Evolutionary conservation across 805 yeast genomes (phyloP), one percentile per base, ranked within the genome.

Genomic region (Cyberlindnera maritima): DNA sequence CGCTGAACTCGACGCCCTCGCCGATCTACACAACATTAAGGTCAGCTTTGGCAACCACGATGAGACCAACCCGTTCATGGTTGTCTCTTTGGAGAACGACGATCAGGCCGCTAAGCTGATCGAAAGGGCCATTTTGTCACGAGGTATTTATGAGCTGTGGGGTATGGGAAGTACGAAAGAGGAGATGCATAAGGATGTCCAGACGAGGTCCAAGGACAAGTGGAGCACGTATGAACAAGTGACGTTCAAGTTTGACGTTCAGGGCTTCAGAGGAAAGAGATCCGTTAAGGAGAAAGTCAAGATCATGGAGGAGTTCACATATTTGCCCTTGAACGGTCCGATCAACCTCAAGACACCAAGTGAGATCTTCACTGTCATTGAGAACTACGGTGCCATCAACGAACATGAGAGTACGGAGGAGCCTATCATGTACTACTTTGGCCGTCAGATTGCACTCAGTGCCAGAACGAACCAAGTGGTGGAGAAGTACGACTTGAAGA

Each of bases 1-100:
- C 32, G 88, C 96, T 0, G 99, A 92, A 66, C 67, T 94, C 31
- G 89, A 85, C 56, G 84, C 97, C 0, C 67, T 94, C 38, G 97
- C 97, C 0, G 81, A 79, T 29, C 65, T 86, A 43, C 67, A 77
- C 53, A 67, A 67, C 15, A 68, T 94, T 3, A 44, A 66, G 12
- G 53, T 86, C 8, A 91, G 88, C 61, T 68, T 89, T 41, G 64
- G 79, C 14, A 59, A 61, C 7, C 88, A 88, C 61, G 70, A 71
- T 46, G 82, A 76, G 36, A 65, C 69, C 3, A 73, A 68, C 11
- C 98, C 98, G 3, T 91, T 89, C 59, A 60, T 91, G 49, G 68
- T 80, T 2, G 85, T 91, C 1, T 74, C 80, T 17, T 68, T 94
- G 33, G 78, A 77, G 26, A 72, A 75, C 56, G 96, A 86, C 55